Evolutionary conservation across 106 monocot species (phyloP).

Genomic region (Allium cepa): DNA sequence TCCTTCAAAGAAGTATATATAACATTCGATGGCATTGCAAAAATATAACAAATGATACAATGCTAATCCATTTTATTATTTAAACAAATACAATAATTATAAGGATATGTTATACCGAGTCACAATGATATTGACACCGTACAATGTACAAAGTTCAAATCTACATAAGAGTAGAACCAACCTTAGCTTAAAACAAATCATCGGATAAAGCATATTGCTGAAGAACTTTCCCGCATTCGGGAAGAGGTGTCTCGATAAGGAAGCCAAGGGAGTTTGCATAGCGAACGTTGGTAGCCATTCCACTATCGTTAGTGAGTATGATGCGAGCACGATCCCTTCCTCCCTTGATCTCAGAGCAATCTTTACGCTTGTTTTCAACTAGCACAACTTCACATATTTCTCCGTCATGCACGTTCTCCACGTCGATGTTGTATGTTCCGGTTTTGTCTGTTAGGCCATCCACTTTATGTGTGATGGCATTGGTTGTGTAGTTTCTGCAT

Average conservation of each 20-base stretch:
- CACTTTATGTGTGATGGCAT: neutral
- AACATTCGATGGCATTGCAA: too few species aligned
- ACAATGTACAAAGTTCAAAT: too few species aligned
- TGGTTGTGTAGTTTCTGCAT: conserved; percentile 4
- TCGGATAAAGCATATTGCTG: conserved; percentile 9
- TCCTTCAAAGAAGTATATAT: too few species aligned
- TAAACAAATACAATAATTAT: too few species aligned
- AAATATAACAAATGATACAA: too few species aligned
- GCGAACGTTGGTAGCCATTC: neutral
- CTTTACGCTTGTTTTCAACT: neutral
- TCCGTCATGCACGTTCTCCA: neutral
- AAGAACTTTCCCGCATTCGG: conserved; percentile 1
- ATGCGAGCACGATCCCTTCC: conserved; percentile 3
- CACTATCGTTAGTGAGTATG: conserved; percentile 1
- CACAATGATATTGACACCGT: too few species aligned
- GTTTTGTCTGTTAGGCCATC: neutral
- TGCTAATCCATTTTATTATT: too few species aligned
- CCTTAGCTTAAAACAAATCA: conserved; percentile 1
- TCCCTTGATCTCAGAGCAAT: conserved; percentile 1
- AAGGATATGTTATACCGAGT: too few species aligned
- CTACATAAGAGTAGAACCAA: too few species aligned
- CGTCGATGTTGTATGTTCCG: neutral
- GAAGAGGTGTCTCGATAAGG: conserved; percentile 4
- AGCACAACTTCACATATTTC: conserved; percentile 8
- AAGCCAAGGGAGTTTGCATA: conserved; percentile 18